Evolutionary conservation across 2,329 filamentous ascomycete genomes (phyloP), one percentile per base, ranked within the genome.

Genomic region (Cyclaneusma minus): DNA sequence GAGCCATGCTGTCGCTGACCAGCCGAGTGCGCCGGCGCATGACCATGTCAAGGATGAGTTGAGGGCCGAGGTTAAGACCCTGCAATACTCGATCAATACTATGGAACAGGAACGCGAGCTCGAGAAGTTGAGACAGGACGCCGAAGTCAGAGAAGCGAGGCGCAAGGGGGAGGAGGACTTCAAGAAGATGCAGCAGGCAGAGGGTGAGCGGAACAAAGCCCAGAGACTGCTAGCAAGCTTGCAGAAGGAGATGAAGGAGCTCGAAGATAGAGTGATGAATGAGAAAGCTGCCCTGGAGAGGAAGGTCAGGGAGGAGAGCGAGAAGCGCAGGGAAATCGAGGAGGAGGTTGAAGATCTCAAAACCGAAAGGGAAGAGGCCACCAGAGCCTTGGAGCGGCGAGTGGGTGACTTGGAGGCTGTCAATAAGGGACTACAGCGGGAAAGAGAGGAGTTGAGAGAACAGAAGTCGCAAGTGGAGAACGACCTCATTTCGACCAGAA

Each of bases 71-170:
- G 61, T 95, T 21, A 89, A 85, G 34, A 81, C 83, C 0, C 58
- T 94, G 26, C 76, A 75, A 34, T 98, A 94, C 54, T 82, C 87
- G 31, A 64, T 93, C 37, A 80, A 84, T 42, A 87, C 80, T 11
- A 58, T 81, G 28, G 85, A 87, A 42, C 82, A 93, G 40, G 87
- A 95, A 44, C 76, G 80, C 40, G 83, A 92, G 31, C 67, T 94
- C 41, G 60, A 73, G 24, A 64, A 71, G 7, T 61, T 93, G 10
- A 74, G 82, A 34, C 79, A 89, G 40, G 77, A 83, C 37, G 79
- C 81, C 41, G 87, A 93, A 42, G 51, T 93, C 13, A 72, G 87
- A 34, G 83, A 92, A 29, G 64, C 76, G 2, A 74, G 81, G 37
- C 64, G 74, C 24, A 79, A 77, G 35, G 78, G 81, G n/a, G 84